phyloP scores from a whole-genome alignment of 805 yeast species.

The Suhomyces kilbournensis region DNA sequence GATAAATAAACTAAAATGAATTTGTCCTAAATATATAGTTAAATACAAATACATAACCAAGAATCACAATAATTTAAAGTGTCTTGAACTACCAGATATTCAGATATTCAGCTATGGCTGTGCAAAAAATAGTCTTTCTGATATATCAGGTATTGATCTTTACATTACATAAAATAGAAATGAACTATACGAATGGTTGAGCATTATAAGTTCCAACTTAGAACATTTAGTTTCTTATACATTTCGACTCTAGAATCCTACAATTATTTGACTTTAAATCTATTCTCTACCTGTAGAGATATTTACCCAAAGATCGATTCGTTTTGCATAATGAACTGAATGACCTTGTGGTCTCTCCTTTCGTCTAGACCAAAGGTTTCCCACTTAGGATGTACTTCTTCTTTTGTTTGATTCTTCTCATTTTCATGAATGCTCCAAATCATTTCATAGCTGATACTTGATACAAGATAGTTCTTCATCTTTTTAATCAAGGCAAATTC shows the following conservation, averaged over 20 bases:
- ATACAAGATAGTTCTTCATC: conserved; percentile 33
- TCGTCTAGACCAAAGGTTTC: conserved; percentile 27
- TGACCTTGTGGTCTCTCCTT: conserved; percentile 13
- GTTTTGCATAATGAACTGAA: conserved; percentile 16
- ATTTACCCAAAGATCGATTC: conserved; percentile 19
- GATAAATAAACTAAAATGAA: background rate
- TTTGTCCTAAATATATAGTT: background rate
- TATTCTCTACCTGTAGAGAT: background rate
- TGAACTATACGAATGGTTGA: too few species aligned
- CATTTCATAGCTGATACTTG: conserved; percentile 38
- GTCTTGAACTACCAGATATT: too few species aligned
- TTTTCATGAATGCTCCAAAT: conserved; percentile 36
- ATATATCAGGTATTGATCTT: too few species aligned
- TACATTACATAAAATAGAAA: too few species aligned
- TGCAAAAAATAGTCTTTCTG: too few species aligned
- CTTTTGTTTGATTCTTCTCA: conserved; percentile 10
- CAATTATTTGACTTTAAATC: background rate
- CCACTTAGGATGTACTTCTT: conserved; percentile 22
- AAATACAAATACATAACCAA: background rate
- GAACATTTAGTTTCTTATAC: too few species aligned
- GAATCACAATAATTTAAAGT: too few species aligned
- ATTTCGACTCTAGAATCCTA: too few species aligned
- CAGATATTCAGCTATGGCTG: too few species aligned
- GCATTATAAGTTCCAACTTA: too few species aligned
- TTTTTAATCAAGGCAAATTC: conserved; percentile 31